Conservation (phyloP, 179 eudicot species). For the Spergularia azorica region DNA sequence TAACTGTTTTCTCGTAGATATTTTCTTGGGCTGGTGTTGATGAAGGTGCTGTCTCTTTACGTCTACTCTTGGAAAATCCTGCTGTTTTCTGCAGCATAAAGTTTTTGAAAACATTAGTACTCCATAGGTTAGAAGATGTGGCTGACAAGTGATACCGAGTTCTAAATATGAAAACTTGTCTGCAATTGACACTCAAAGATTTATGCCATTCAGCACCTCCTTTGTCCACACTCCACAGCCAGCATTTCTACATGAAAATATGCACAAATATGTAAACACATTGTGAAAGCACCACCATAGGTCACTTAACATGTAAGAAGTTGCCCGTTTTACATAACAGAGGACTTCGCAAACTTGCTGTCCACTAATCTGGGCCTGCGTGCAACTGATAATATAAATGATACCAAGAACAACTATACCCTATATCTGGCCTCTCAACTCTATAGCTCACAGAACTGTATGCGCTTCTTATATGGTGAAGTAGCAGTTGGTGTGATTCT, state of each 20-base stretch:
- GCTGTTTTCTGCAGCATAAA: constrained; percentile 17
- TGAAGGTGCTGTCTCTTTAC: constrained; percentile 9
- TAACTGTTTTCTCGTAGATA: constrained; percentile 19
- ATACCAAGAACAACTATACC: not conserved
- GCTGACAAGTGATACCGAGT: not conserved
- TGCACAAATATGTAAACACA: too few species aligned
- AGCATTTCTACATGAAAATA: too few species aligned
- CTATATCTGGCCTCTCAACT: not conserved
- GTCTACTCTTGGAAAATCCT: constrained; percentile 15
- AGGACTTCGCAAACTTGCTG: too few species aligned
- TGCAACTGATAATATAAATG: not conserved
- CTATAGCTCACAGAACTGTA: too few species aligned
- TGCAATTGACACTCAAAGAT: not conserved
- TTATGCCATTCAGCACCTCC: not conserved
- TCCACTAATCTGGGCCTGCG: not conserved
- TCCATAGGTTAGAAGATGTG: not conserved
- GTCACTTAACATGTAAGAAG: not conserved
- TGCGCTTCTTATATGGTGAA: too few species aligned
- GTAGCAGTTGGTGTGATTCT: too few species aligned
- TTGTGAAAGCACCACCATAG: not conserved
- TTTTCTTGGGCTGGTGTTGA: constrained; percentile 19
- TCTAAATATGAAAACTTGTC: not conserved
- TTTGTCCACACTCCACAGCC: not conserved
- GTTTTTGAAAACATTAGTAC: not conserved
- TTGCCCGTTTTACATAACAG: too few species aligned